A percentile compares a stretch with the other conserved stretches of the same genome.
Evolutionary conservation across 495 filamentous ascomycete species (phyloP).

Genomic region (Xylaria nigripes): DNA sequence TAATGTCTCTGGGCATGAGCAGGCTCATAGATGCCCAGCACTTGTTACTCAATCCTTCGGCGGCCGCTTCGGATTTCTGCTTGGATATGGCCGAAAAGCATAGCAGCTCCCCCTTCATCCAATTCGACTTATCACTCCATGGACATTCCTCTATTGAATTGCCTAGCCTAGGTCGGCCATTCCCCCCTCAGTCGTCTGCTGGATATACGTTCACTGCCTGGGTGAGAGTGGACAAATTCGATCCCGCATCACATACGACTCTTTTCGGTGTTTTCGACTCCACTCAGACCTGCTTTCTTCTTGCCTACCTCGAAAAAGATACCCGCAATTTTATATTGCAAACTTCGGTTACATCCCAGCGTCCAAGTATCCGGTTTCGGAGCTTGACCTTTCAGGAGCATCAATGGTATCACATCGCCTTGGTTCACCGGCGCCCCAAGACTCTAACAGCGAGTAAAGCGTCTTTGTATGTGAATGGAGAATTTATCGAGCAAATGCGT

Average conservation of each 20-base stretch:
- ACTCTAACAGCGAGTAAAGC: conserved; percentile 74
- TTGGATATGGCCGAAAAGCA: conserved; percentile 63
- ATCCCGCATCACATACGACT: conserved; percentile 78
- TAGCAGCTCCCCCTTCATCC: conserved; percentile 70
- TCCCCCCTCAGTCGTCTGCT: conserved; percentile 61
- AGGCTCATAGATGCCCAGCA: conserved; percentile 69
- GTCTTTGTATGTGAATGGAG: conserved; percentile 82
- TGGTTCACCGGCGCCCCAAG: conserved; percentile 72
- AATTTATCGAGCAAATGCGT: conserved; percentile 87
- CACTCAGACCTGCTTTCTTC: conserved; percentile 85
- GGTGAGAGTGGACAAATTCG: conserved; percentile 81
- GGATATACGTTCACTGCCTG: conserved; percentile 88
- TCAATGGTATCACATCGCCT: conserved; percentile 84
- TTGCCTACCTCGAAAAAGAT: conserved; percentile 90
- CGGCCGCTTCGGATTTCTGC: conserved; percentile 61
- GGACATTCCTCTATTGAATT: conserved; percentile 87
- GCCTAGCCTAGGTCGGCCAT: conserved; percentile 68
- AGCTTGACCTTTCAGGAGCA: conserved; percentile 62
- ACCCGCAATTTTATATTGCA: conserved; percentile 94
- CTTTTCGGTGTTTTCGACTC: conserved; percentile 93
- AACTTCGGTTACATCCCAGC: conserved; percentile 78
- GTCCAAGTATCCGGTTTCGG: conserved; percentile 90
- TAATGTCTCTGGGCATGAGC: conserved; percentile 64
- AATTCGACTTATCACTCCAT: conserved; percentile 85
- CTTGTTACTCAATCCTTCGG: conserved; percentile 57